Evolutionary conservation across 148 eudicot species (phyloP).

Genomic region (Vaccinium macrocarpon): DNA sequence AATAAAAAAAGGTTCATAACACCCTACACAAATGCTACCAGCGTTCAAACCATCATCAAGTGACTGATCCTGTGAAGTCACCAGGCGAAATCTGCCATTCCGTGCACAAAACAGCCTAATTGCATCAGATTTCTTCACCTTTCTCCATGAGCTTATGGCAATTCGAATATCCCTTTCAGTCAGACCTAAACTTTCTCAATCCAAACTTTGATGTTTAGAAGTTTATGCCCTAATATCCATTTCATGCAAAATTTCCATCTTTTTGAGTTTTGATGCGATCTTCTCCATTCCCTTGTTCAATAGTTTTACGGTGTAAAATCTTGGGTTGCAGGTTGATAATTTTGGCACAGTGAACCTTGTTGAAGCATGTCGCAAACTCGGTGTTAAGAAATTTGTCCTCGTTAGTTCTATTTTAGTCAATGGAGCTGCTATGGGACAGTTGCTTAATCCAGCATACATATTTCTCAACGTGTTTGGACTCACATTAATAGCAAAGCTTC

Average conservation of each 20-base stretch:
- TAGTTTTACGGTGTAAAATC: background rate
- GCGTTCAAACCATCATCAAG: background rate
- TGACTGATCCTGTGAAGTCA: background rate
- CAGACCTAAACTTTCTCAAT: background rate
- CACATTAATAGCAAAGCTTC: constrained; percentile 81
- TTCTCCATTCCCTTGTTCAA: background rate
- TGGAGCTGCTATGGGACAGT: constrained; percentile 98
- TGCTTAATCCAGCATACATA: constrained; percentile 85
- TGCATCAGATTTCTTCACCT: background rate
- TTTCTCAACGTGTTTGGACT: constrained; percentile 88
- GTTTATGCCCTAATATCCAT: background rate
- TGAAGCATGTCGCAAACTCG: constrained; percentile 83
- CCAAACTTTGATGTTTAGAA: background rate
- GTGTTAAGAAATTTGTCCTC: constrained; percentile 69
- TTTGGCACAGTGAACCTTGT: constrained; percentile 87
- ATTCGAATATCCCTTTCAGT: background rate
- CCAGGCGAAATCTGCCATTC: background rate
- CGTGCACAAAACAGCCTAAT: background rate
- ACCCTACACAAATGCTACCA: no score
- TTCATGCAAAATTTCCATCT: background rate
- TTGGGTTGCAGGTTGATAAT: constrained; percentile 69
- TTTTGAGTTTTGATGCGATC: background rate
- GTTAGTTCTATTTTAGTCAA: constrained; percentile 87
- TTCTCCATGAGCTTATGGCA: background rate
- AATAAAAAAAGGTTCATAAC: no score